These are phyloP conservation scores for Lipomyces kockii DNA, from an alignment of 805 yeast genomes.

Conservation along the genomic window DNA sequence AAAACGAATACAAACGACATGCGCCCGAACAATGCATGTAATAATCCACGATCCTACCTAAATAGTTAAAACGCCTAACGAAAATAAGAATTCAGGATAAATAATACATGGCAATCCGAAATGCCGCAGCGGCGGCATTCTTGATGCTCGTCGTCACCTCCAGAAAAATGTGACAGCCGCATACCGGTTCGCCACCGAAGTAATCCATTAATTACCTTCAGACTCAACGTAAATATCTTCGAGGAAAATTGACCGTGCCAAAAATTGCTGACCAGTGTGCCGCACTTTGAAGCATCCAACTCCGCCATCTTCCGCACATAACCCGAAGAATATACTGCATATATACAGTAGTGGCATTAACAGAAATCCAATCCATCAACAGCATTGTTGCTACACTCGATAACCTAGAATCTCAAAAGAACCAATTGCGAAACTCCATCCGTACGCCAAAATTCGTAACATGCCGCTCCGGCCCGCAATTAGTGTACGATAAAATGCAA, in stretches of 20 bases:
- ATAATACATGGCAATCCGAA: neutral
- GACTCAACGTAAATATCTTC: no score
- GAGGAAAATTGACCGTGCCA: neutral
- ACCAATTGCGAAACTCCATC: conserved; percentile 1
- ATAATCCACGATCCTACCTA: neutral
- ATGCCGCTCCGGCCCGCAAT: neutral
- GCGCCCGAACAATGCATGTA: neutral
- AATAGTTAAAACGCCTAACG: neutral
- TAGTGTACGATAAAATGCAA: neutral
- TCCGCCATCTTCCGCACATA: no score
- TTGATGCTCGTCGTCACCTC: neutral
- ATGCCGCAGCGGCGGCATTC: neutral
- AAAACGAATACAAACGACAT: neutral
- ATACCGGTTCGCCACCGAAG: neutral
- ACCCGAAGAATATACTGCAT: no score
- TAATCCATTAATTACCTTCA: neutral
- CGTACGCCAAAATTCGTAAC: neutral
- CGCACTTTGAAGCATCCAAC: neutral
- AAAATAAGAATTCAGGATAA: neutral
- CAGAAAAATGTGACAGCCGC: neutral
- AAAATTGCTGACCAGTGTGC: neutral
- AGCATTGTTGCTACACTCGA: neutral
- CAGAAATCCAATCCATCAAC: neutral
- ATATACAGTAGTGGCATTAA: neutral
- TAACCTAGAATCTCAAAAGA: neutral